phyloP scores from a whole-genome alignment of 805 yeast species.

The Saturnispora quitensis region DNA sequence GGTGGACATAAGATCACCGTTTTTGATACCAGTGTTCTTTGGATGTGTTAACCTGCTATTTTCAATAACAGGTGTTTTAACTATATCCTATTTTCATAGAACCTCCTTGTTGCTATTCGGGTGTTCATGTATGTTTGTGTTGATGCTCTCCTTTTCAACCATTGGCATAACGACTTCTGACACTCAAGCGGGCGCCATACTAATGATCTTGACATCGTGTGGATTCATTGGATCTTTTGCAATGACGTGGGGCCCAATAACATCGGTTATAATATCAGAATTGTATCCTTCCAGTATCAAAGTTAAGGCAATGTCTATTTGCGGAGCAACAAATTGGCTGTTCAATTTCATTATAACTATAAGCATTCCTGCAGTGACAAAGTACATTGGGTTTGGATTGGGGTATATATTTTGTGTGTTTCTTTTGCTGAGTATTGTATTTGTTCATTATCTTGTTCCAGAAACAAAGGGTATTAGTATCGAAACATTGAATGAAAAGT shows the following conservation, averaged over 20 bases:
- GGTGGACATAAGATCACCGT: constrained; percentile 47
- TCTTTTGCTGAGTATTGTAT: constrained; percentile 15
- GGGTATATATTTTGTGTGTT: constrained; percentile 46
- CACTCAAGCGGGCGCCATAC: constrained; percentile 35
- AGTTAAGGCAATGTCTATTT: constrained; percentile 43
- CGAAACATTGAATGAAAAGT: constrained; percentile 18
- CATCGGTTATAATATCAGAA: constrained; percentile 57
- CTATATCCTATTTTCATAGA: constrained; percentile 42
- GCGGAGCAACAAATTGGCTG: constrained; percentile 56
- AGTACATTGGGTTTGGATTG: constrained; percentile 50
- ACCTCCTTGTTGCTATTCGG: constrained; percentile 39
- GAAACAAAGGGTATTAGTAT: constrained; percentile 24
- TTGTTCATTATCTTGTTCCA: constrained; percentile 25
- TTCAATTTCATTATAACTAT: constrained; percentile 56
- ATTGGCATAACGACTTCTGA: constrained; percentile 40
- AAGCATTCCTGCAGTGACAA: constrained; percentile 59
- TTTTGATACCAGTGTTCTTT: constrained; percentile 45
- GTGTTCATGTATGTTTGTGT: constrained; percentile 37
- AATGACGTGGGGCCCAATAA: constrained; percentile 66
- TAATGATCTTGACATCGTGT: constrained; percentile 50
- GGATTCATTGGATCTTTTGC: constrained; percentile 57
- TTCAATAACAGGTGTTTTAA: constrained; percentile 39
- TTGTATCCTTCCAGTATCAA: constrained; percentile 55
- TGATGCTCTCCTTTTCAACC: constrained; percentile 48
- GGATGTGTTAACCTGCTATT: constrained; percentile 46